These are phyloP conservation scores for Zychaea mexicana DNA, from an alignment of 371 early-diverging fungal species.

Conservation along the genomic window DNA sequence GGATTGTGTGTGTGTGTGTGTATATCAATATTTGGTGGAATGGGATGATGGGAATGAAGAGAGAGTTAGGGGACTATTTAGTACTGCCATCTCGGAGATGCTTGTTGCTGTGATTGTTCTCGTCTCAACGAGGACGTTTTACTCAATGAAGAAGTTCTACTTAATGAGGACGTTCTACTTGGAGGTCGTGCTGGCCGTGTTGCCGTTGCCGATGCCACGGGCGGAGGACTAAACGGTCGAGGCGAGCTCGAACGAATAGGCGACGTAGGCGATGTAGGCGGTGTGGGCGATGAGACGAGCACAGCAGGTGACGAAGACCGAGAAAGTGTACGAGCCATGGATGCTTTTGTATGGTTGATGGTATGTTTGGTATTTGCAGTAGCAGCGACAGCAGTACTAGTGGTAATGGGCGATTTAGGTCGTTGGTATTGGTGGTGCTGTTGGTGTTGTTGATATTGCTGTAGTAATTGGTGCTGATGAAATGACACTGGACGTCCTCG, in stretches of 20 bases:
- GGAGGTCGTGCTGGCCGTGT: conserved; percentile 6
- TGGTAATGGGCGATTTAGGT: conserved; percentile 4
- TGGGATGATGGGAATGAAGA: background rate
- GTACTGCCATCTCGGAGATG: conserved; percentile 21
- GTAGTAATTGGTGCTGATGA: background rate
- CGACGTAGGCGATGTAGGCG: conserved; percentile 7
- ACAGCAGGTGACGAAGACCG: conserved; percentile 25
- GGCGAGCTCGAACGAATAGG: conserved; percentile 16
- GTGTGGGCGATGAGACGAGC: conserved; percentile 16
- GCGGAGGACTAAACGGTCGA: conserved; percentile 7
- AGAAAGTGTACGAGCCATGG: conserved; percentile 25
- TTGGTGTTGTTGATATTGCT: no score
- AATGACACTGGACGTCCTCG: conserved; percentile 8
- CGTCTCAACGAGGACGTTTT: conserved; percentile 14
- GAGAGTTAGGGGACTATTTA: no score
- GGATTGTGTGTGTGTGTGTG: no score
- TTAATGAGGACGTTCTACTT: conserved; percentile 14
- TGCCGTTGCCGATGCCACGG: background rate
- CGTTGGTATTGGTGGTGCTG: no score
- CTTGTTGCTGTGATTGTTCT: conserved; percentile 3
- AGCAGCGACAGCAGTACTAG: no score
- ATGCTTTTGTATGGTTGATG: conserved; percentile 18
- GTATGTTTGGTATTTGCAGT: background rate
- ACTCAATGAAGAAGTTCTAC: conserved; percentile 5
- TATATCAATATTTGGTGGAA: no score